These are phyloP conservation scores for Didymella sp. DNA, from an alignment of 2,329 filamentous ascomycete genomes.

Conservation along the genomic window DNA sequence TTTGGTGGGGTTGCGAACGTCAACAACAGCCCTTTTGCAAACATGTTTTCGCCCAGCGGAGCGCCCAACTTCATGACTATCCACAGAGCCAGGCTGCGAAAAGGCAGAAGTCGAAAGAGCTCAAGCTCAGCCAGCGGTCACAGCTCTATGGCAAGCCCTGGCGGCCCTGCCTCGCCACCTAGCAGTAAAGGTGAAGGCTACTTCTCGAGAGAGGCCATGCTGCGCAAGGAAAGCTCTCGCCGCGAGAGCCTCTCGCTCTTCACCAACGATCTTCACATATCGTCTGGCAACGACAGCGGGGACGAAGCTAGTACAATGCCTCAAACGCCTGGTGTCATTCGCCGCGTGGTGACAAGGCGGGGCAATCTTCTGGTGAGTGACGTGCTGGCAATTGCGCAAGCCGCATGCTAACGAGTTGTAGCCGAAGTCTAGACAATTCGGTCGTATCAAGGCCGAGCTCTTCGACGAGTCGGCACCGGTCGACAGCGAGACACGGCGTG, in stretches of 20 bases:
- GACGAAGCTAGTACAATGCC: conserved; percentile 64
- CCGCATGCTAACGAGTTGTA: conserved; percentile 49
- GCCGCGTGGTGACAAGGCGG: conserved; percentile 81
- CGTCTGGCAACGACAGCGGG: conserved; percentile 78
- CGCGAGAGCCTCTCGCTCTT: conserved; percentile 91
- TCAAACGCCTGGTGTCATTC: conserved; percentile 75
- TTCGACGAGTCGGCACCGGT: conserved; percentile 86
- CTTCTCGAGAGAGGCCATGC: conserved; percentile 60
- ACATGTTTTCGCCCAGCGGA: conserved; percentile 69
- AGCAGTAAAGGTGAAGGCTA: conserved; percentile 61
- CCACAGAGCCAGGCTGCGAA: conserved; percentile 65
- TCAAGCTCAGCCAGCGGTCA: conserved; percentile 73
- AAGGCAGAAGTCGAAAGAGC: conserved; percentile 68
- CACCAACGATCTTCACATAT: conserved; percentile 85
- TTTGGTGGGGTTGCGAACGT: conserved; percentile 46
- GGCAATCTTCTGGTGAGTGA: conserved; percentile 82
- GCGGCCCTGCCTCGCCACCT: conserved; percentile 80
- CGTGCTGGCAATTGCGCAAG: too few species aligned
- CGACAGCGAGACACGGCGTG: conserved; percentile 85
- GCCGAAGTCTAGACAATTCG: conserved; percentile 97
- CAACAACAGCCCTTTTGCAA: conserved; percentile 69
- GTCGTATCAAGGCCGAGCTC: conserved; percentile 86
- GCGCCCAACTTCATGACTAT: conserved; percentile 83
- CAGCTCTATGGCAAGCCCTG: conserved; percentile 71
- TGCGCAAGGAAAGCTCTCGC: conserved; percentile 63